These are phyloP conservation scores for Lenwebbia sp. DNA, from an alignment of 345 rosid genomes.

Conservation along the genomic window DNA sequence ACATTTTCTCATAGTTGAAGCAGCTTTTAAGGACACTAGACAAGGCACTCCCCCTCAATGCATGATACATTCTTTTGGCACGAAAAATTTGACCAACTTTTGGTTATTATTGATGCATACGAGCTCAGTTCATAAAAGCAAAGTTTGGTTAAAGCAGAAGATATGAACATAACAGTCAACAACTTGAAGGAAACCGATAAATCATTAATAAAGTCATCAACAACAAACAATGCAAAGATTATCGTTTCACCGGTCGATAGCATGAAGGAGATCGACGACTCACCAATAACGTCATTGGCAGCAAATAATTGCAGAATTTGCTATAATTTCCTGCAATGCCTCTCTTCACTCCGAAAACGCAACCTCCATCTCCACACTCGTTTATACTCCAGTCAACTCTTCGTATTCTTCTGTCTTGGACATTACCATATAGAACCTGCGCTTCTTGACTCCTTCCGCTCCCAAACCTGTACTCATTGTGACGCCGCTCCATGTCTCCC, in stretches of 20 bases:
- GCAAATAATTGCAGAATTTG: background rate
- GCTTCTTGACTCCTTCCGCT: background rate
- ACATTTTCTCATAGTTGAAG: background rate
- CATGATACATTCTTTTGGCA: background rate
- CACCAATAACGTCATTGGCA: background rate
- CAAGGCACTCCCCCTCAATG: background rate
- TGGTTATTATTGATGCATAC: background rate
- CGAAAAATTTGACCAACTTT: background rate
- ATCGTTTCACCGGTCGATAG: background rate
- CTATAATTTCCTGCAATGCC: background rate
- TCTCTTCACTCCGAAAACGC: background rate
- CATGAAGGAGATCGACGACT: background rate
- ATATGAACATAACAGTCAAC: background rate
- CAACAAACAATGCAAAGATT: background rate
- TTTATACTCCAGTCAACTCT: background rate
- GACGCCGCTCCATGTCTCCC: background rate
- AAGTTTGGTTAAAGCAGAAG: background rate
- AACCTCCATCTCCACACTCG: background rate
- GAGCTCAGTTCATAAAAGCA: background rate
- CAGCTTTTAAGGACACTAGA: background rate
- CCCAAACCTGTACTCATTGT: slow-evolving; percentile 1
- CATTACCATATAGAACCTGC: background rate
- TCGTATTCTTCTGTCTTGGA: background rate
- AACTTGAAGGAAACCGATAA: background rate
- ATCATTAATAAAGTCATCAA: background rate